Base-by-base conservation (phyloP, 148 eudicot genomes). In the Mesembryanthemum crystallinum region DNA sequence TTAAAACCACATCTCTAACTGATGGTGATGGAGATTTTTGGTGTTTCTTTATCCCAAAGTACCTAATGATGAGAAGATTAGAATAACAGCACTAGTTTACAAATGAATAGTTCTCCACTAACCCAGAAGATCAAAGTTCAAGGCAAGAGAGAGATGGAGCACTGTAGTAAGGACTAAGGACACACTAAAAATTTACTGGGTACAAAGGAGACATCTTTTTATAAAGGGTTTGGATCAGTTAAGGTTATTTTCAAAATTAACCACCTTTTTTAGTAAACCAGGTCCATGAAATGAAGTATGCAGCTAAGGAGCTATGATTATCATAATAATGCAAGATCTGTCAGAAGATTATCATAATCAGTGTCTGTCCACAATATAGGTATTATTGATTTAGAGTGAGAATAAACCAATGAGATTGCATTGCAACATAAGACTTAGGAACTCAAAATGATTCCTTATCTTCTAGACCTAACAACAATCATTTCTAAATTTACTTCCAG, bases 1-100 rank as follows among this genome's bases (percentile, higher is more conserved):
- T 29, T 73, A n/a, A 64, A 72, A 14, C 58, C 72, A 62, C 65
- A 70, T 42, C 32, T 76, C 70, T 42, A 80, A 76, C 69, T 58
- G 80, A 80, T 76, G 51, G 73, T 64, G 83, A 76, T 80, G 51
- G 67, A 64, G 42, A 66, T 67, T 24, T 62, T 69, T 7, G 33
- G 68, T 71, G 63, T 76, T 72, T 77, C 76, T 80, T 73, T 73
- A 69, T 83, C 52, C 62, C 43, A 39, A 77, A 83, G 79, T 74
- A 66, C 65, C 66, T 59, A 71, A 80, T 74, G 71, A 83, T 83
- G 39, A 73, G 64, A 72, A 63, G 15, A 74, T 64, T 83, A 69
- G 70, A 83, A 73, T 69, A 82, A 71, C 62, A 74, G 64, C 65
- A 47, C 51, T 49, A 52, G 77, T 49, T 65, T 15, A 76, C 52